Percentiles rank a stretch among this genome's conserved stretches.
These are phyloP conservation scores for Pleurotus tuber-regium DNA, from an alignment of 768 basidiomycete genomes.

Conservation along the genomic window DNA sequence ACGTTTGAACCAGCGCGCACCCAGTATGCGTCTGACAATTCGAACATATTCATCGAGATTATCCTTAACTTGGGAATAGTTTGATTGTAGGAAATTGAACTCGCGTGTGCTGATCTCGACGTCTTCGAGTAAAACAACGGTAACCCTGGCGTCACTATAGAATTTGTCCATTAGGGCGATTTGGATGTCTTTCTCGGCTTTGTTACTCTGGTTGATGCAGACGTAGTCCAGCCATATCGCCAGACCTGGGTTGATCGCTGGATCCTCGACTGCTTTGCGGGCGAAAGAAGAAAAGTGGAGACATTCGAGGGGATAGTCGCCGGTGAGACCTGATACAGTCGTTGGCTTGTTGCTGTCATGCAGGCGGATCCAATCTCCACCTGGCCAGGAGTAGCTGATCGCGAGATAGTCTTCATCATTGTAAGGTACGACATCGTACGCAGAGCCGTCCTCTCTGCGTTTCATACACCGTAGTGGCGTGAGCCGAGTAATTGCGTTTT, in stretches of 20 bases:
- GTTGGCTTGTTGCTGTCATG: not conserved
- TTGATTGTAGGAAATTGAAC: not conserved
- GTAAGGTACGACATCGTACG: not conserved
- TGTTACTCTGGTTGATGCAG: slow-evolving; percentile 2
- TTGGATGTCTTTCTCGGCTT: not conserved
- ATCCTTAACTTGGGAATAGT: not conserved
- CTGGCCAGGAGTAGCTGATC: slow-evolving; percentile 10
- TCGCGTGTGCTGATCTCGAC: not conserved
- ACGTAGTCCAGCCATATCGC: slow-evolving; percentile 2
- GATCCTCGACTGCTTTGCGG: slow-evolving; percentile 1
- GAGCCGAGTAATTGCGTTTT: not conserved
- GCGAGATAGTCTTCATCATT: not conserved
- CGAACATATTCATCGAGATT: not conserved
- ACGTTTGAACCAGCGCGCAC: slow-evolving; percentile 4
- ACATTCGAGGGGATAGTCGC: not conserved
- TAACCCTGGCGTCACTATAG: not conserved
- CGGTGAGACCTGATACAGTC: not conserved
- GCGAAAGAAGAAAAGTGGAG: not conserved
- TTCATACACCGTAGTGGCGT: not conserved
- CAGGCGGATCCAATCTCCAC: not conserved
- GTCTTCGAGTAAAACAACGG: slow-evolving; percentile 5
- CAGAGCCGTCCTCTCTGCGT: not conserved
- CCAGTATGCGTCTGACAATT: not conserved
- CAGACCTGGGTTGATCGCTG: not conserved
- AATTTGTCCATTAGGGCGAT: slow-evolving; percentile 7